phyloP scores from a whole-genome alignment of 768 basidiomycete species.

The Lentinula aciculospora region DNA sequence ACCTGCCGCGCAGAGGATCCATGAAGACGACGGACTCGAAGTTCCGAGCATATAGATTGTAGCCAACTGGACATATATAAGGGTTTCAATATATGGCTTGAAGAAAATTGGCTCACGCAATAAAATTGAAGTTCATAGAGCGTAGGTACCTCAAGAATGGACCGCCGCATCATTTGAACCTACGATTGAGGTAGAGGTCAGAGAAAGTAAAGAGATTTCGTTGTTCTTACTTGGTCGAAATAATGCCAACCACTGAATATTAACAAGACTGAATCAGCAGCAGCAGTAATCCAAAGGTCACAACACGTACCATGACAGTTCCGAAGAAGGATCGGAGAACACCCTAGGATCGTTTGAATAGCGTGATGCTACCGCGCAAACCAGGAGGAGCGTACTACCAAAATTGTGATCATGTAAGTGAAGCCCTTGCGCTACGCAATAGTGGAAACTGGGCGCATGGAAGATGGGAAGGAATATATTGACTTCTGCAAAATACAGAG shows the following conservation, averaged over 20 bases:
- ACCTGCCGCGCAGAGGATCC: constrained; percentile 41
- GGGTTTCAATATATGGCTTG: background rate
- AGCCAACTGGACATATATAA: constrained; percentile 17
- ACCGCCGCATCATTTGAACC: constrained; percentile 25
- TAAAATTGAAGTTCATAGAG: constrained; percentile 36
- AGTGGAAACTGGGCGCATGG: constrained; percentile 35
- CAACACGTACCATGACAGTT: constrained; percentile 16
- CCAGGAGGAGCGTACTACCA: constrained; percentile 32
- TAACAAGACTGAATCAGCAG: background rate
- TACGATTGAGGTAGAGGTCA: background rate
- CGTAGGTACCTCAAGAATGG: constrained; percentile 23
- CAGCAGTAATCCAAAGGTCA: background rate
- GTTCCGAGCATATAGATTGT: constrained; percentile 28
- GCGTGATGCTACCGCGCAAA: constrained; percentile 45
- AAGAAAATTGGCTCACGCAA: constrained; percentile 18
- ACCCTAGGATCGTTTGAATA: constrained; percentile 40
- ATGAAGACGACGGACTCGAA: constrained; percentile 30
- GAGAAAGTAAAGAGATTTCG: background rate
- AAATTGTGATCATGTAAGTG: constrained; percentile 35
- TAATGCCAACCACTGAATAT: constrained; percentile 31
- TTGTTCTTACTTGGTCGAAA: constrained; percentile 23
- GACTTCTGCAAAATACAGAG: constrained; percentile 40
- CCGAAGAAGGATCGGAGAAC: constrained; percentile 16
- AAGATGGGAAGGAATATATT: constrained; percentile 39
- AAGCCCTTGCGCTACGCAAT: constrained; percentile 25